Percentiles rank a stretch among this genome's conserved stretches.
Evolutionary conservation across 164 flowering plant species (phyloP).

Genomic region (Vitis cinerea): DNA sequence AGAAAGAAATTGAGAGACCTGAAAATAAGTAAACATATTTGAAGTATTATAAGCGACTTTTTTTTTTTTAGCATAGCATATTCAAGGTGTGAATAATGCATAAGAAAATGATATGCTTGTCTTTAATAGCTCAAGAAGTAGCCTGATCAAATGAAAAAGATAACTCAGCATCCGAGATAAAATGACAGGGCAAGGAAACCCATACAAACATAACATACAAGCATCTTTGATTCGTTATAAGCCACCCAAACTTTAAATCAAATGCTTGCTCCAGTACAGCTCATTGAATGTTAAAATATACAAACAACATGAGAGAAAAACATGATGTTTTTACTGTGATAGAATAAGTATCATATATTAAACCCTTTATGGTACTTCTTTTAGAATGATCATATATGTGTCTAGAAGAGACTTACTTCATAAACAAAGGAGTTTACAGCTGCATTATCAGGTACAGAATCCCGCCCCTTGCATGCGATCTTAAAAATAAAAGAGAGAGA

Average conservation of each 20-base stretch:
- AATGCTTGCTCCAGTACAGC: neutral
- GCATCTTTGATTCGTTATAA: neutral
- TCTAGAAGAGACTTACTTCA: constrained; percentile 52
- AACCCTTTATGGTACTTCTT: too few relatives aligned
- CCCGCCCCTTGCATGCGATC: constrained; percentile 89
- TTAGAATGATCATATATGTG: neutral
- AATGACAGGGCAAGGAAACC: neutral
- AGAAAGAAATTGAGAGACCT: constrained; percentile 74
- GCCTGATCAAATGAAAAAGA: neutral
- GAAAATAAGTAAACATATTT: constrained; percentile 13
- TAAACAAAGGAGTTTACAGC: constrained; percentile 77
- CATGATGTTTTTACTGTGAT: too few relatives aligned
- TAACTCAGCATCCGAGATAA: neutral
- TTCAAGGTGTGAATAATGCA: neutral
- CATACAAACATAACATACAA: neutral
- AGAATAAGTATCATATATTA: too few relatives aligned
- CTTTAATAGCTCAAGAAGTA: neutral
- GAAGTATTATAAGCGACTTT: neutral
- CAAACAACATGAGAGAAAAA: too few relatives aligned
- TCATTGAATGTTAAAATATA: too few relatives aligned
- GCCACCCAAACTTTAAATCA: neutral
- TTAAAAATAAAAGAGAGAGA: constrained; percentile 21
- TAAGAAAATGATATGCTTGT: neutral
- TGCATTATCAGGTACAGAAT: constrained; percentile 81
- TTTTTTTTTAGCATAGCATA: neutral